Evolutionary conservation across 768 basidiomycete genomes (phyloP).

Genomic region (Cystoderma amianthinum): DNA sequence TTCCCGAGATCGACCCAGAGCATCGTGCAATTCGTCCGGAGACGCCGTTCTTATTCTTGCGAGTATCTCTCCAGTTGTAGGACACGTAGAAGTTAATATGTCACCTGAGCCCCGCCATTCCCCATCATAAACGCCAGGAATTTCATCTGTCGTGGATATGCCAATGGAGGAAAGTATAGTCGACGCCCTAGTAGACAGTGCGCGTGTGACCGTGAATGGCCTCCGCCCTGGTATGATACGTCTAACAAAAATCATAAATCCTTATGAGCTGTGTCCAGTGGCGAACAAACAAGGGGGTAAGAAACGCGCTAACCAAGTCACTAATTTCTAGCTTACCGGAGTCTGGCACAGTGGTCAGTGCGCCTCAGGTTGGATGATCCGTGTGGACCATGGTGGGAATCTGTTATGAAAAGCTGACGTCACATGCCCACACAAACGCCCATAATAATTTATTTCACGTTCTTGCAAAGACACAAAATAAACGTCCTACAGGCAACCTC

Average conservation of each 20-base stretch:
- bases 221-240: constrained; percentile 13
- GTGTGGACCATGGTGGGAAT: background rate
- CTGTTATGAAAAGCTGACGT: background rate
- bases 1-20: constrained; percentile 64
- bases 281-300: background rate
- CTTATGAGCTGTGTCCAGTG: background rate
- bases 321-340: background rate
- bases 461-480: too few relatives aligned
- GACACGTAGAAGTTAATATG: constrained; percentile 65
- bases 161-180: constrained; percentile 57
- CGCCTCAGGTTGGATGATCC: background rate
- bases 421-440: background rate
- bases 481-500: too few relatives aligned
- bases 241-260: constrained; percentile 11
- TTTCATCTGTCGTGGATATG: constrained; percentile 47
- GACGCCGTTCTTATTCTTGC: constrained; percentile 71
- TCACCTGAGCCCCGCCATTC: constrained; percentile 76
- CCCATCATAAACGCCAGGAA: constrained; percentile 79
- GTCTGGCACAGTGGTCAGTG: background rate
- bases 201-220: constrained; percentile 24
- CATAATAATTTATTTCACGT: too few relatives aligned
- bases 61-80: constrained; percentile 81
- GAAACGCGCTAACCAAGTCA: background rate
- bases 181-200: constrained; percentile 66
- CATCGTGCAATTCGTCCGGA: constrained; percentile 62